A percentile compares a stretch with the other conserved stretches of the same genome.
Conservation (phyloP, 495 filamentous ascomycete genomes). For the Penicillium simplicissimum region DNA sequence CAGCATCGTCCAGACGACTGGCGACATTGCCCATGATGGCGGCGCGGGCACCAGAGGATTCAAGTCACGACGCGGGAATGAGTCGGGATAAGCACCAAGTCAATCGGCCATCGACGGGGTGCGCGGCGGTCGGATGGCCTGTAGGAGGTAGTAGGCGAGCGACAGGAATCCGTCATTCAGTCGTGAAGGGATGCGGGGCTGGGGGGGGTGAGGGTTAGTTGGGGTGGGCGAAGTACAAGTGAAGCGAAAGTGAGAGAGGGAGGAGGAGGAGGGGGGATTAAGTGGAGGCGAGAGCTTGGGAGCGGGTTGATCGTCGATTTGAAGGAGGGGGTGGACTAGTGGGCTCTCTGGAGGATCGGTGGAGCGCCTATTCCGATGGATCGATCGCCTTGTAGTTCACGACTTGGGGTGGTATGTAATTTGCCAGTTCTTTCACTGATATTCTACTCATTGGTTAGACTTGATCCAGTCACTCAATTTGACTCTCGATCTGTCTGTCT, state of each 20-base stretch:
- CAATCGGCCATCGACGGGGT: slow-evolving; percentile 42
- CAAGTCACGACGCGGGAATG: slow-evolving; percentile 36
- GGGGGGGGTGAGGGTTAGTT: not conserved
- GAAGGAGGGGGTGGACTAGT: slow-evolving; percentile 18
- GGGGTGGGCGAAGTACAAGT: not conserved
- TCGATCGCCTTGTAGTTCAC: too few relatives aligned
- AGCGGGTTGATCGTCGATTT: slow-evolving; percentile 26
- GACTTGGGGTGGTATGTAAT: not conserved
- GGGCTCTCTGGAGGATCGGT: slow-evolving; percentile 7
- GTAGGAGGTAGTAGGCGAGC: not conserved
- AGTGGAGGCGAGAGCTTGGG: slow-evolving; percentile 41
- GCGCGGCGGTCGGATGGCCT: slow-evolving; percentile 27
- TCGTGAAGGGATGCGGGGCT: slow-evolving; percentile 3
- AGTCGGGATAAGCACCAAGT: slow-evolving; percentile 34
- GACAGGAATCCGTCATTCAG: slow-evolving; percentile 10
- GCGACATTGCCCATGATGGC: slow-evolving; percentile 85
- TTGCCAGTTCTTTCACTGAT: not conserved
- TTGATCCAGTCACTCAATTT: not conserved
- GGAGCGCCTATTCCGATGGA: too few relatives aligned
- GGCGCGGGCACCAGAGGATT: slow-evolving; percentile 14
- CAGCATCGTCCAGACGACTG: slow-evolving; percentile 86
- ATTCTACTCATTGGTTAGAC: not conserved
- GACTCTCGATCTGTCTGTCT: not conserved
- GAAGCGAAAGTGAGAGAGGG: not conserved
- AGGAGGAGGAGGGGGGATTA: slow-evolving; percentile 32